These are phyloP conservation scores for Pythium scleroteichum DNA, from an alignment of 352 stramenopile species.

Conservation along the genomic window DNA sequence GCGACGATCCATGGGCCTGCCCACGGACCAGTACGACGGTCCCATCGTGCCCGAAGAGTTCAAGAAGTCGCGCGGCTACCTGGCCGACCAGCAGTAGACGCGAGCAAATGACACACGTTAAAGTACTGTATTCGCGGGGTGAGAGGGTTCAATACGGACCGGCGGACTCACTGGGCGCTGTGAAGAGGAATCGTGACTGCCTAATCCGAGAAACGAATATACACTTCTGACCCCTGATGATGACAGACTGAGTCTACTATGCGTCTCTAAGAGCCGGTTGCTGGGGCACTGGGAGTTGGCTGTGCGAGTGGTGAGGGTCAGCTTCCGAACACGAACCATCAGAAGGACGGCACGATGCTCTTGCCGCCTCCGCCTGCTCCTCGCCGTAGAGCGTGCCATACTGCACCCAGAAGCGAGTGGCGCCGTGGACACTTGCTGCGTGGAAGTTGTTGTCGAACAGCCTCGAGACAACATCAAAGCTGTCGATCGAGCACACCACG, in stretches of 20 bases:
- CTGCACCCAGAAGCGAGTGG: conserved; percentile 48
- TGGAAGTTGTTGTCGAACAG: conserved; percentile 48
- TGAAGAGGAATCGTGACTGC: too few species aligned
- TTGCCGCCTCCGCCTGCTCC: conserved; percentile 26
- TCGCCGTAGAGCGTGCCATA: conserved; percentile 54
- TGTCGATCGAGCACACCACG: conserved; percentile 45
- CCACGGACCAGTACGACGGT: conserved; percentile 90
- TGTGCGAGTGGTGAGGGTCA: too few species aligned
- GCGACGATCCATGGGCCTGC: conserved; percentile 80
- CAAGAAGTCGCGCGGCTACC: conserved; percentile 73
- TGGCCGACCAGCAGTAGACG: conserved; percentile 46
- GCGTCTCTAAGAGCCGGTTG: too few species aligned
- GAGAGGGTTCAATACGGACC: too few species aligned
- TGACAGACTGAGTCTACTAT: too few species aligned
- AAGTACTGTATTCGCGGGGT: conserved; percentile 3
- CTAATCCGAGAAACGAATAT: too few species aligned
- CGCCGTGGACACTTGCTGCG: conserved; percentile 19
- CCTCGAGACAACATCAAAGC: conserved; percentile 36
- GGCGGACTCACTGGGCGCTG: too few species aligned
- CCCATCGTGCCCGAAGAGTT: conserved; percentile 75
- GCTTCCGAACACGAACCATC: too few species aligned
- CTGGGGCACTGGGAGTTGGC: too few species aligned
- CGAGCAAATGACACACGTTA: background rate
- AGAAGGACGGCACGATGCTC: background rate
- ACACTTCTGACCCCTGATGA: too few species aligned